These are phyloP conservation scores for Rhodosporidiobolus sp. DNA, from an alignment of 768 basidiomycete species.

Conservation along the genomic window DNA sequence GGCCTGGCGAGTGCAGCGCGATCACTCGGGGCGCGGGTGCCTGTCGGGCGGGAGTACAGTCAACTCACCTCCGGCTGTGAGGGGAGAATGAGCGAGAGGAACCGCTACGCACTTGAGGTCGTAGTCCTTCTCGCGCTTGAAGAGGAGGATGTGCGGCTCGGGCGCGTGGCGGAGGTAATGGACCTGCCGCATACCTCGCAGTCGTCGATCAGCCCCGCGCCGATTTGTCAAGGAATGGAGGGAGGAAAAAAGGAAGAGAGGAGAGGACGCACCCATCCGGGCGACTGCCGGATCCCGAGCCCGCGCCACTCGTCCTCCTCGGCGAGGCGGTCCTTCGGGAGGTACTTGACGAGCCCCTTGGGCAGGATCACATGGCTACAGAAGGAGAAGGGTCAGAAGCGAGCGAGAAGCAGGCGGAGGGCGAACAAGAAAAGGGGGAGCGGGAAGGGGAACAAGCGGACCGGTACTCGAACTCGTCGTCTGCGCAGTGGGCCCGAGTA, in stretches of 20 bases:
- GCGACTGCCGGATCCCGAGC: conserved; percentile 90
- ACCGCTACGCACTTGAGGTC: neutral
- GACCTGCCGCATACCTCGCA: neutral
- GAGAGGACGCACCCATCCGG: conserved; percentile 62
- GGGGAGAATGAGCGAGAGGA: neutral
- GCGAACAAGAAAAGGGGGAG: neutral
- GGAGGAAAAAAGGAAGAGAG: neutral
- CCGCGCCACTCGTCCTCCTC: conserved; percentile 90
- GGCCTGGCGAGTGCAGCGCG: neutral
- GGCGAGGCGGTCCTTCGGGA: conserved; percentile 81
- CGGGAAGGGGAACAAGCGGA: neutral
- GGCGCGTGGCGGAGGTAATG: conserved; percentile 56
- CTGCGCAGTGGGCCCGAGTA: neutral
- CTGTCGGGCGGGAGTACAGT: too few relatives aligned
- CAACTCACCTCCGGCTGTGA: neutral
- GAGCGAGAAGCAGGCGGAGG: neutral
- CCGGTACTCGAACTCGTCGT: conserved; percentile 42
- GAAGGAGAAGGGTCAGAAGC: neutral
- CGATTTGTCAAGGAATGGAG: neutral
- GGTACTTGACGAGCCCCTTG: conserved; percentile 86
- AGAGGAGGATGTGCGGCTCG: conserved; percentile 89
- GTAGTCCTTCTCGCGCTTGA: conserved; percentile 62
- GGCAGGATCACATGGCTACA: conserved; percentile 89
- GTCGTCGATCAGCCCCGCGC: neutral
- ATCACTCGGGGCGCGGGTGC: neutral